These are phyloP conservation scores for Ustanciosporium gigantosporum DNA, from an alignment of 1,284 basidiomycete species.

Conservation along the genomic window DNA sequence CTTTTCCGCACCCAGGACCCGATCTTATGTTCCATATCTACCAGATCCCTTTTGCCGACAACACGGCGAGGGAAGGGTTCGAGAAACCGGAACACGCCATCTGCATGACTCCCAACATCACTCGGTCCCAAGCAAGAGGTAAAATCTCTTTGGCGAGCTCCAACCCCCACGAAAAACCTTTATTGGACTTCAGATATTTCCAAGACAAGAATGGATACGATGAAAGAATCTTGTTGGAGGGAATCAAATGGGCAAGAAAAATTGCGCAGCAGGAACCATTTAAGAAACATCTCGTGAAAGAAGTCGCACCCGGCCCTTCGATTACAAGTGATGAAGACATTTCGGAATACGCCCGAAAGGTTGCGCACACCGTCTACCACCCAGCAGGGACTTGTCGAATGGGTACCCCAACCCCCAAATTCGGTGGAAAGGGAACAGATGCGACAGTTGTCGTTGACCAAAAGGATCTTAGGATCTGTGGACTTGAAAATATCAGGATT, in stretches of 20 bases:
- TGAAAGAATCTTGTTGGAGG: conserved; percentile 64
- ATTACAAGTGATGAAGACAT: conserved; percentile 58
- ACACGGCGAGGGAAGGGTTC: conserved; percentile 60
- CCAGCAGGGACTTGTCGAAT: conserved; percentile 60
- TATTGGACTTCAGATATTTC: conserved; percentile 66
- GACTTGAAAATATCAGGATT: conserved; percentile 53
- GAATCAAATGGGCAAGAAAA: conserved; percentile 65
- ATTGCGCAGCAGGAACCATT: conserved; percentile 64
- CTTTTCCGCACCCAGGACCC: conserved; percentile 51
- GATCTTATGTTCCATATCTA: conserved; percentile 62
- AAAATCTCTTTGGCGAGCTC: conserved; percentile 61
- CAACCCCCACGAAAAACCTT: conserved; percentile 63
- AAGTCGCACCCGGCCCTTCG: conserved; percentile 60
- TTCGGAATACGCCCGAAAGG: conserved; percentile 56
- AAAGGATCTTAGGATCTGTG: conserved; percentile 49
- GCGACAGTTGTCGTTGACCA: conserved; percentile 56
- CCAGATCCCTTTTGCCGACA: conserved; percentile 58
- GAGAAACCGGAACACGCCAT: conserved; percentile 59
- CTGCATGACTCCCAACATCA: conserved; percentile 62
- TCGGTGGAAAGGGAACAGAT: conserved; percentile 30
- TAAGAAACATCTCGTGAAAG: conserved; percentile 62
- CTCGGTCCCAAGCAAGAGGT: conserved; percentile 63
- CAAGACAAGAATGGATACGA: conserved; percentile 65
- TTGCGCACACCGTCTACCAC: conserved; percentile 61
- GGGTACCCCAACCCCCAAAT: conserved; percentile 43